Base-by-base conservation (phyloP, 2,329 filamentous ascomycete genomes). In the Trichoderma cornu-damae region DNA sequence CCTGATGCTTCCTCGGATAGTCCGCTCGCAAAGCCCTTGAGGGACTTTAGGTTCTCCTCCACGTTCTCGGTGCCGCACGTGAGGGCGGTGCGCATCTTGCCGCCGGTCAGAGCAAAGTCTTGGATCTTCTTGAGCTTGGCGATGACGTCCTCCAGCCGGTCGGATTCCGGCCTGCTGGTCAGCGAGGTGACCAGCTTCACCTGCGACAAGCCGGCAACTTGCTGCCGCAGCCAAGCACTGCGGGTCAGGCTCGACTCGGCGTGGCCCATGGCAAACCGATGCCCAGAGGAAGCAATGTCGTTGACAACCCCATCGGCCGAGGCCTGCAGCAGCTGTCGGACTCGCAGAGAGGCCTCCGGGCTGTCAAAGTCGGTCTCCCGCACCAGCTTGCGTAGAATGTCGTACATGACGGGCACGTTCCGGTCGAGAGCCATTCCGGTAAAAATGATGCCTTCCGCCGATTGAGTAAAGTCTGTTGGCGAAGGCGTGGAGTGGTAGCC, bases 231-330 rank as follows among this genome's bases (percentile, higher is more conserved):
- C 70, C 84, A 86, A 2, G 87, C 87, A 59, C 85, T 82, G 14
- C 82, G 80, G 1, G 88, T 89, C 42, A 97, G 77, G 2, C 86
- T 85, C 24, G 93, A 86, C 68, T 95, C 88, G 0, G 94, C 90
- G 66, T 88, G 90, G 47, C 87, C 86, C 65, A 90, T 85, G 4
- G 94, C 94, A 70, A 87, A 99, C 0, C 85, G 82, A 68, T 99
- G 93, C 0, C 94, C 94, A 14, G 89, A 89, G 32, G 90, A 91
- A 3, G 94, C 93, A 66, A 99, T 91, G 43, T 89, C 86, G 68
- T 96, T 96, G 52, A 97, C 84, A 0, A 94, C 89, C 32, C 93
- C 93, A 66, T 94, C 94, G 0, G 92, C 88, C 12, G 89, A 88
- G 14, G 88, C 87, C 67, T 96, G 90, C 11, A 99, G 77, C 22